Conservation (phyloP, 2,329 filamentous ascomycete genomes). For the Paramyrothecium sp. region DNA sequence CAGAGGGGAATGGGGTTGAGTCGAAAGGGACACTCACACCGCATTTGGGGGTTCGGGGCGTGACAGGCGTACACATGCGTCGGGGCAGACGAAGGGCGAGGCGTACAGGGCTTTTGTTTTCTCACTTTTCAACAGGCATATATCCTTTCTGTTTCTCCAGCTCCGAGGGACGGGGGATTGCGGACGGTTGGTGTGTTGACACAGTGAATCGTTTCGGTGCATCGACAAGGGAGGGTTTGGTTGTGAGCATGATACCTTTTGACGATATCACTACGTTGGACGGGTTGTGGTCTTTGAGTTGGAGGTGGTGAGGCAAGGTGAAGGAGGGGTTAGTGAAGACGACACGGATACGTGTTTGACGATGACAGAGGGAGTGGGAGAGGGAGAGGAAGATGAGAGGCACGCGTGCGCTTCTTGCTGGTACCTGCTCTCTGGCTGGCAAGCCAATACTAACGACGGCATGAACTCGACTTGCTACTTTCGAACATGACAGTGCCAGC, state of each 20-base stretch:
- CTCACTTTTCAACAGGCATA: conserved; percentile 7
- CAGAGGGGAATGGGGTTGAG: background rate
- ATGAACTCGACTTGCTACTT: background rate
- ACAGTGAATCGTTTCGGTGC: conserved; percentile 18
- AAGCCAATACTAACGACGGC: background rate
- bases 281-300: conserved; percentile 8
- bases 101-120: conserved; percentile 24
- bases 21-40: conserved; percentile 18
- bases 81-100: conserved; percentile 17
- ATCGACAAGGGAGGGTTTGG: conserved; percentile 15
- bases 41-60: conserved; percentile 17
- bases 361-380: no score
- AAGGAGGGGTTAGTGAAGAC: no score
- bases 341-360: no score
- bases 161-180: conserved; percentile 15
- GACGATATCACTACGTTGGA: conserved; percentile 32
- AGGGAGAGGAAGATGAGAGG: conserved; percentile 5
- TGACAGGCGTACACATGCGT: conserved; percentile 13
- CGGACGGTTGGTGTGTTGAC: conserved; percentile 22
- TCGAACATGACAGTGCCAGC: background rate
- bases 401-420: conserved; percentile 2
- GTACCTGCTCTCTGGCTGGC: conserved; percentile 8
- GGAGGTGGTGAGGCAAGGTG: conserved; percentile 22
- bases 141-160: conserved; percentile 1
- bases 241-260: conserved; percentile 32